These are phyloP conservation scores for Sarocladiaceae sp. DNA, from an alignment of 2,329 filamentous ascomycete genomes.

Conservation along the genomic window DNA sequence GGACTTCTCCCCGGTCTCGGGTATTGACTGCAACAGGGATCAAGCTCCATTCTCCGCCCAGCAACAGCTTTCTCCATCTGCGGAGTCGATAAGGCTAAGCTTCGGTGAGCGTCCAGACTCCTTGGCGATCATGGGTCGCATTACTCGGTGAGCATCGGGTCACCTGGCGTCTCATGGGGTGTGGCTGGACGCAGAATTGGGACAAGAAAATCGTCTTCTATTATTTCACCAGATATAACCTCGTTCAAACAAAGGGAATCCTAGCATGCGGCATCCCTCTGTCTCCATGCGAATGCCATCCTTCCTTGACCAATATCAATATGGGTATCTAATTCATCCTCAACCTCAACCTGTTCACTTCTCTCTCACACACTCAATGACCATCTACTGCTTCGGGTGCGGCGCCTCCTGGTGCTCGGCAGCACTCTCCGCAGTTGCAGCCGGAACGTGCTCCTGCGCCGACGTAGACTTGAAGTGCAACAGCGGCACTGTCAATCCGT, in stretches of 20 bases:
- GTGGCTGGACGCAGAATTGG: too few relatives aligned
- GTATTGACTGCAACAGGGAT: too few relatives aligned
- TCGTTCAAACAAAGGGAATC: neutral
- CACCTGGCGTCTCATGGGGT: too few relatives aligned
- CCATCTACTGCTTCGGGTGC: conserved; percentile 3
- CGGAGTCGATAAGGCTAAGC: neutral
- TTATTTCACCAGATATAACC: neutral
- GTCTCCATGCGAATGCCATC: neutral
- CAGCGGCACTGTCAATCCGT: conserved; percentile 80
- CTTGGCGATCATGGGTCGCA: conserved; percentile 8
- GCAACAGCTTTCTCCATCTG: too few relatives aligned
- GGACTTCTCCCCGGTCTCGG: too few relatives aligned
- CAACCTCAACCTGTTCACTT: neutral
- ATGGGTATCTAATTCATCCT: neutral
- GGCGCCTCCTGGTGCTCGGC: conserved; percentile 8
- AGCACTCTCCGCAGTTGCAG: conserved; percentile 10
- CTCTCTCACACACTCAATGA: neutral
- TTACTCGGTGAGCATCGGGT: conserved; percentile 3
- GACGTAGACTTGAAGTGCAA: conserved; percentile 39
- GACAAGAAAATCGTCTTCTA: neutral
- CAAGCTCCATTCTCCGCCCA: neutral
- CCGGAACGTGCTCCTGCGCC: conserved; percentile 15
- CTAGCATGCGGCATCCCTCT: neutral
- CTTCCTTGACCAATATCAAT: neutral
- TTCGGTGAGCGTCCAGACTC: neutral